These are phyloP conservation scores for Rhododendron williamsianum DNA, from an alignment of 148 eudicot genomes.

Conservation along the genomic window DNA sequence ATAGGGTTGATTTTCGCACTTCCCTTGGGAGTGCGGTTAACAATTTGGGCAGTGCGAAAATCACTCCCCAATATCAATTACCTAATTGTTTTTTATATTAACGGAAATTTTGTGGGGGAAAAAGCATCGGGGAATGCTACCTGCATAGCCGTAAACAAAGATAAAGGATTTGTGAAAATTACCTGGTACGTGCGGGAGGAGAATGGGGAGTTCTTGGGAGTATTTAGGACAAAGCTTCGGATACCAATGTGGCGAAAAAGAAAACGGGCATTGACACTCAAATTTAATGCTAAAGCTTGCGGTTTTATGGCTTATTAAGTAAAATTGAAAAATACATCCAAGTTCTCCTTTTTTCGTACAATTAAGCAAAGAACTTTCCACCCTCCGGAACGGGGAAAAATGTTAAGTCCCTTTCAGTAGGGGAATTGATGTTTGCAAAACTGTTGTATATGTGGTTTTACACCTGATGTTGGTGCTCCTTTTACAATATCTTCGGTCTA, in stretches of 20 bases:
- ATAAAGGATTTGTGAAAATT: neutral
- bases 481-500: neutral
- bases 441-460: neutral
- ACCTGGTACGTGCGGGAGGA: neutral
- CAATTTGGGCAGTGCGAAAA: too few species aligned
- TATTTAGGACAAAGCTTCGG: neutral
- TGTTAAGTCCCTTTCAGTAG: neutral
- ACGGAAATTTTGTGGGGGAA: neutral
- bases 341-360: neutral
- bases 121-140: neutral
- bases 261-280: neutral
- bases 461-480: neutral
- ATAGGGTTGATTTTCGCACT: too few species aligned
- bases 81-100: neutral
- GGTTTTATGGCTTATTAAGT: neutral
- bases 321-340: neutral
- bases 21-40: too few species aligned
- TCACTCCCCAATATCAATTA: neutral
- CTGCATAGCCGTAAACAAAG: neutral
- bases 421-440: neutral
- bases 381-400: neutral
- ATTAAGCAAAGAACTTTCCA: neutral
- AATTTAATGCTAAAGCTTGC: neutral
- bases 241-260: neutral
- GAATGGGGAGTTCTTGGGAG: neutral